Evolutionary conservation across 768 basidiomycete species (phyloP), one percentile per base, ranked within the genome.

Genomic region (Serendipita sp.): DNA sequence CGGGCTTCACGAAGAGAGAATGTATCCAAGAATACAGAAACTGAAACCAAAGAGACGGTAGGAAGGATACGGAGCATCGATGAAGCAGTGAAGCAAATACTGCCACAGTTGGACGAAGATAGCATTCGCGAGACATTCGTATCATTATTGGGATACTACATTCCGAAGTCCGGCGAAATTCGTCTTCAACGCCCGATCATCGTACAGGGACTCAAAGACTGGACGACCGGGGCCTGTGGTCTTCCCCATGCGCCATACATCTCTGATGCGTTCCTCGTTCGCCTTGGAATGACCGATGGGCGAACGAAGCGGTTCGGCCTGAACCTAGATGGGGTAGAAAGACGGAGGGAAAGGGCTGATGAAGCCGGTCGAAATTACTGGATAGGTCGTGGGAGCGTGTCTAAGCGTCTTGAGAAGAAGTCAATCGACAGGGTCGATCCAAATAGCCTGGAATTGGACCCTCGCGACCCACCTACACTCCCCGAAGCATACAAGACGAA

Each of bases 71-170:
- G 71, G 65, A 70, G 73, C 30, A 68, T 78, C 11, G 71, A 74
- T 34, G 32, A 65, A 11, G 71, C 69, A 3, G 63, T 84, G 10
- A 32, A 66, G 52, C 32, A 4, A 28, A 67, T 16, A 13, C 67
- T 45, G 58, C 68, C 54, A 44, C 63, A 32, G 23, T 68, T 77
- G 11, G 80, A 87, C 69, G 71, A 75, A 23, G 78, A 78, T 2
- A 80, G 80, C 2, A 69, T 90, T 51, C 74, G 76, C 51, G 83
- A 85, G 63, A 81, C 85, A 1, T 84, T 89, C 70, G 77, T 81
- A 23, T 82, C 85, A 13, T 72, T 85, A 64, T 73, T 91, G 18
- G 91, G 90, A 0, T 91, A 84, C 75, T 91, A 90, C 74, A 69
- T 83, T 41, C 73, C 79, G 47, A 80, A 82, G 67, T 64, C 75